Evolutionary conservation across 2,329 filamentous ascomycete genomes (phyloP), one percentile per base, ranked within the genome.

Genomic region (Exutisphaerella laricina): DNA sequence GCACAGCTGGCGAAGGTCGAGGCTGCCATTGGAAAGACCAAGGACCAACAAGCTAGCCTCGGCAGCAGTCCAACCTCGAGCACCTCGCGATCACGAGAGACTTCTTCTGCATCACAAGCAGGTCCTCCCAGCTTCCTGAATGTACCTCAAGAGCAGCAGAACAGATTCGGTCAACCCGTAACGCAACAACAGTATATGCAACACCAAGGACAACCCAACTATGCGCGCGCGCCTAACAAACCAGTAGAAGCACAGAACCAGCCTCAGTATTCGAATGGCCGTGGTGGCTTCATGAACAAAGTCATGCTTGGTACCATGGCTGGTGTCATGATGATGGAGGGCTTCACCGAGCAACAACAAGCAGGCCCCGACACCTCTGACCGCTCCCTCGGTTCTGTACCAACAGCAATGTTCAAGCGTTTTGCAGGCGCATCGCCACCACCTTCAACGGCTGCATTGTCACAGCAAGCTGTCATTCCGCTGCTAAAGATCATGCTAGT

Each of bases 291-390:
- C 53, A 66, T 80, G 56, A 78, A 75, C 58, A 94, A 94, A 67
- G 74, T 96, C 53, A 92, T 96, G 86, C 81, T 96, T 4, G 90
- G 90, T 30, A 90, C 89, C 13, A 76, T 97, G 46, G 90, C 89
- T 17, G 88, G 88, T 10, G 72, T 97, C 13, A 95, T 97, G 89
- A 76, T 96, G 23, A 69, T 95, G 54, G 88, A 96, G 66, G 88
- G 87, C 1, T 73, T 89, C 42, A 77, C 84, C 60, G 69, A 81
- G 54, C 62, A 66, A 26, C 78, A 88, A 65, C 66, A 79, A 61
- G 77, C 79, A 34, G 80, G 59, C 42, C 60, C 66, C 35, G 61
- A 65, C 28, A 57, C 67, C 10, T 61, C 60, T 21, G 64, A 60
- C 23, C 62, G 63, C 28, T 67, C 67, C 13, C 58, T 73, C 4